Percentiles rank a stretch among this genome's conserved stretches.
Evolutionary conservation across 805 yeast genomes (phyloP).

Genomic region (Deakozyma indianensis): DNA sequence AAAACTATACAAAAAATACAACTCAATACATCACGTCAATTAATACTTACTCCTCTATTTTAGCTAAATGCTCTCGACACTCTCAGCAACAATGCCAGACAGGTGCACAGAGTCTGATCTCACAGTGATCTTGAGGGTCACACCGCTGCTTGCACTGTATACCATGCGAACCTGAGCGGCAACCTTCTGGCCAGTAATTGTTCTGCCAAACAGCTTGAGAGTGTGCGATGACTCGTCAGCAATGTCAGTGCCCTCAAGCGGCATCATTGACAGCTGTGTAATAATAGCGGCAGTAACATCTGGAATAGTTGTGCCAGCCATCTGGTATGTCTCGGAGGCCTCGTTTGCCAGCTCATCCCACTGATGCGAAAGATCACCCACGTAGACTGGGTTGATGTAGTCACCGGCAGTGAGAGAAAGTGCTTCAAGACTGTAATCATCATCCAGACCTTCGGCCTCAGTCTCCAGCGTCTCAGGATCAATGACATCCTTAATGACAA

Average conservation of each 20-base stretch:
- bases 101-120: conserved; percentile 30
- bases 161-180: conserved; percentile 30
- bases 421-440: conserved; percentile 84
- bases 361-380: conserved; percentile 56
- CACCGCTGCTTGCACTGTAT: conserved; percentile 28
- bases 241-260: conserved; percentile 59
- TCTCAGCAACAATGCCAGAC: conserved; percentile 35
- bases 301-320: conserved; percentile 33
- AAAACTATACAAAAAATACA: too few species aligned
- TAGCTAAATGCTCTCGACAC: conserved; percentile 7
- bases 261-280: conserved; percentile 42
- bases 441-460: conserved; percentile 75
- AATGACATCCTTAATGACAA: conserved; percentile 57
- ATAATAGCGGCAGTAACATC: conserved; percentile 45
- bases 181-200: conserved; percentile 34
- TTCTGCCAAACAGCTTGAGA: conserved; percentile 73
- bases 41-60: neutral
- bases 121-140: conserved; percentile 30
- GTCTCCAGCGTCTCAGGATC: conserved; percentile 58
- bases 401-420: conserved; percentile 67
- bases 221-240: conserved; percentile 48
- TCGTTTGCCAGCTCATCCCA: conserved; percentile 62
- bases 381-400: conserved; percentile 61
- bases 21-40: too few species aligned
- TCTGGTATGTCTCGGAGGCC: conserved; percentile 49